Evolutionary conservation across 1,284 basidiomycete species (phyloP).

Genomic region (Austropuccinia psidii): DNA sequence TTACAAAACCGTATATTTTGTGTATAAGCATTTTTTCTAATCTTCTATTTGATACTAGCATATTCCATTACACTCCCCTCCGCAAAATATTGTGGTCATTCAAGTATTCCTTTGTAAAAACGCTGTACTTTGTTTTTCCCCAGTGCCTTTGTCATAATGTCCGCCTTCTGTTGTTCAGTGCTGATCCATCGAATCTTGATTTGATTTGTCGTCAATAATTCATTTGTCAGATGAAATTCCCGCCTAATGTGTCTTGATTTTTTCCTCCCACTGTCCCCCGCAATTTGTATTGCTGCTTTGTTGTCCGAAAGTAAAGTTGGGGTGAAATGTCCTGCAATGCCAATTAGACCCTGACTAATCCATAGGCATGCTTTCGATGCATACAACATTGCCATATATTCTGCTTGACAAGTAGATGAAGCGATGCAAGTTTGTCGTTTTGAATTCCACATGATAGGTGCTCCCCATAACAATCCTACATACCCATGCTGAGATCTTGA

Average conservation of each 20-base stretch:
- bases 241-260: background rate
- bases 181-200: background rate
- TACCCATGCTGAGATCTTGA: background rate
- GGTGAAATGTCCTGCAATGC: background rate
- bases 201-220: background rate
- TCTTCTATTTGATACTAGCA: too few relatives aligned
- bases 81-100: too few relatives aligned
- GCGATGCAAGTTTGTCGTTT: background rate
- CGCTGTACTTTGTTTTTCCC: background rate
- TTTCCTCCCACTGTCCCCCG: background rate
- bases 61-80: too few relatives aligned
- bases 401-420: background rate
- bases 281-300: background rate
- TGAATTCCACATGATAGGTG: background rate
- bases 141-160: background rate
- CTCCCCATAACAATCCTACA: background rate
- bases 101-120: too few relatives aligned
- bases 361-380: background rate
- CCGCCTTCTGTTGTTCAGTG: background rate
- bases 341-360: background rate
- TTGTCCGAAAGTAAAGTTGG: background rate
- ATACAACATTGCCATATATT: background rate
- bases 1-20: too few relatives aligned
- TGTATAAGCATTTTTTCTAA: too few relatives aligned
- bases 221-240: constrained; percentile 5